Evolutionary conservation across 371 early-diverging fungal genomes (phyloP).

Genomic region (Mucor piriformis): DNA sequence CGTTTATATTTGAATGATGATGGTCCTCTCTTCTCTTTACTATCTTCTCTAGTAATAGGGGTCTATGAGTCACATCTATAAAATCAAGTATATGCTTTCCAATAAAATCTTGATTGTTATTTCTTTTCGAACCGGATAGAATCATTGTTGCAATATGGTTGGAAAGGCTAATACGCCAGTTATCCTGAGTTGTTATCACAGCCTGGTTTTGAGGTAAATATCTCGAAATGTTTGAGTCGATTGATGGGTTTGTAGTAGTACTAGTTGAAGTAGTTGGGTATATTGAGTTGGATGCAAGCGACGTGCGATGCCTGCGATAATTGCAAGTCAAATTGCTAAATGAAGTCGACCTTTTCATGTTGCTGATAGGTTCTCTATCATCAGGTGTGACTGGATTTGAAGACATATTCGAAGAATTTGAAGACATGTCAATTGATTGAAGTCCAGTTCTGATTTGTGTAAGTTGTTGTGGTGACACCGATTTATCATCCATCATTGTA

Average conservation of each 20-base stretch:
- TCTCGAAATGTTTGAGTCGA: slow-evolving; percentile 28
- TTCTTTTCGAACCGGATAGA: slow-evolving; percentile 38
- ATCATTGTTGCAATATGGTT: slow-evolving; percentile 60
- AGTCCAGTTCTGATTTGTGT: background rate
- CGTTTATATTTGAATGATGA: slow-evolving; percentile 22
- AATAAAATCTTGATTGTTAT: slow-evolving; percentile 26
- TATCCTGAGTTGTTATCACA: slow-evolving; percentile 62
- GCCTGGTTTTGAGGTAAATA: slow-evolving; percentile 68
- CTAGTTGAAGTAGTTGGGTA: background rate
- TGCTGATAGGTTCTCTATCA: slow-evolving; percentile 9
- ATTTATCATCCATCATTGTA: background rate
- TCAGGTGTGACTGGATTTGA: slow-evolving; percentile 19
- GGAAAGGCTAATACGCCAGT: slow-evolving; percentile 60
- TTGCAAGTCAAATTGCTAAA: background rate
- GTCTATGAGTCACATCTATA: slow-evolving; percentile 54
- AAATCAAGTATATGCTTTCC: slow-evolving; percentile 56
- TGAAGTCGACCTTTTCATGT: slow-evolving; percentile 2
- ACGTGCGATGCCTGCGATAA: slow-evolving; percentile 2
- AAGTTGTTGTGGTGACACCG: background rate
- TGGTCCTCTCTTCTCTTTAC: slow-evolving; percentile 41
- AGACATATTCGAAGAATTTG: background rate
- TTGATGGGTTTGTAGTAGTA: background rate
- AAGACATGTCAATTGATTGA: slow-evolving; percentile 10
- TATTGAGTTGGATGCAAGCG: slow-evolving; percentile 1
- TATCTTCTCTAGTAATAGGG: slow-evolving; percentile 47